phyloP scores from a whole-genome alignment of 805 yeast genomes.

The Kodamaea laetipori region DNA sequence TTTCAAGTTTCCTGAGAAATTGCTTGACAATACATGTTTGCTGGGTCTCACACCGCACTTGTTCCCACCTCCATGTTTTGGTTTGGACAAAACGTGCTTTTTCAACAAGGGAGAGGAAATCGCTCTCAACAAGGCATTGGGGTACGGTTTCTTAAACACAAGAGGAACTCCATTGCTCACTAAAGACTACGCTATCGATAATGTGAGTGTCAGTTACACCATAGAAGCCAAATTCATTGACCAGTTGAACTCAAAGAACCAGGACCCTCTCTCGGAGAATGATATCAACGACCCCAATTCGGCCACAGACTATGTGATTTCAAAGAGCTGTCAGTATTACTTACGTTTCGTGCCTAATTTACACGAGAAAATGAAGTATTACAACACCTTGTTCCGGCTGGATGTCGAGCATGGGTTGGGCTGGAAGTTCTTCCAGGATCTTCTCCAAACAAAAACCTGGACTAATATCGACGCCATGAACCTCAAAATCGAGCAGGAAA shows the following conservation, averaged over 20 bases:
- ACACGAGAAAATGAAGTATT: conserved; percentile 28
- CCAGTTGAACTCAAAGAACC: conserved; percentile 34
- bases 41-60: conserved; percentile 43
- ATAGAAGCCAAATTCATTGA: conserved; percentile 60
- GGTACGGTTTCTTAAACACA: conserved; percentile 55
- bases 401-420: conserved; percentile 40
- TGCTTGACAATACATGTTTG: conserved; percentile 55
- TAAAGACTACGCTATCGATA: conserved; percentile 47
- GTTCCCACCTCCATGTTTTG: conserved; percentile 47
- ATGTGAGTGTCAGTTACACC: conserved; percentile 50
- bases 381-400: conserved; percentile 27
- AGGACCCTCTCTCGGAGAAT: conserved; percentile 31
- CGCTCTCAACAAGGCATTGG: conserved; percentile 43
- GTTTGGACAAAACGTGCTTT: conserved; percentile 42
- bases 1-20: conserved; percentile 56
- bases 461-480: conserved; percentile 29
- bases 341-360: conserved; percentile 44
- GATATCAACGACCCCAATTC: conserved; percentile 41
- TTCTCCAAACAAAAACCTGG: conserved; percentile 36
- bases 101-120: conserved; percentile 36
- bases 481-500: conserved; percentile 38
- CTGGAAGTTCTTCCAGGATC: conserved; percentile 33
- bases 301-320: conserved; percentile 37
- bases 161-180: conserved; percentile 57
- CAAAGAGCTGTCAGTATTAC: conserved; percentile 38